Conservation (phyloP, 2,329 filamentous ascomycete species). For the Coleophoma eucalyptorum region DNA sequence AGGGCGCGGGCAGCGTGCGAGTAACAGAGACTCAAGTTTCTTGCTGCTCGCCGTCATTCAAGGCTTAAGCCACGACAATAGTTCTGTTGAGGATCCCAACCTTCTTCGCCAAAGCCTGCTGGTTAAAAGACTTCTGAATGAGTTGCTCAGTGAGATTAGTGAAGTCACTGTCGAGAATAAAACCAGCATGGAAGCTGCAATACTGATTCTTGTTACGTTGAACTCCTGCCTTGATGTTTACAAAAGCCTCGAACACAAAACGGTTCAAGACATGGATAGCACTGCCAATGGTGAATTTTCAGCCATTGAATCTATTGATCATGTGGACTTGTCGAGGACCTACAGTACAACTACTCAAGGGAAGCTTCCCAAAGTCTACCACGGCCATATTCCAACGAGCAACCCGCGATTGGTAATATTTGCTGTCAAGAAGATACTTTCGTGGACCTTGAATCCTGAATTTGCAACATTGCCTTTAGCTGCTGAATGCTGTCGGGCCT, state of each 20-base stretch:
- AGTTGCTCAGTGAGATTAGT: neutral
- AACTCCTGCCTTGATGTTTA: no score
- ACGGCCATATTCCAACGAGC: constrained; percentile 45
- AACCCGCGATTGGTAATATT: constrained; percentile 57
- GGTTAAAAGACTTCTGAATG: neutral
- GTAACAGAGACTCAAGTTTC: neutral
- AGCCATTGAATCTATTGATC: no score
- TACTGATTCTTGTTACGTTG: no score
- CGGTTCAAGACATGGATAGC: constrained; percentile 6
- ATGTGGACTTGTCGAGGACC: no score
- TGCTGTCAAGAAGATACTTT: constrained; percentile 72
- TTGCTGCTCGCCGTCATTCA: neutral
- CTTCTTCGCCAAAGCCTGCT: neutral
- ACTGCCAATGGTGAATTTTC: no score
- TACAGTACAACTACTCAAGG: no score
- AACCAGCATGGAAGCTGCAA: no score
- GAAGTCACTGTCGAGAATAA: no score
- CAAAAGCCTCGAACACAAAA: neutral
- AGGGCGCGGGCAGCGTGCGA: neutral
- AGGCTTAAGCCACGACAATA: neutral
- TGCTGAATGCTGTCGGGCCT: constrained; percentile 49
- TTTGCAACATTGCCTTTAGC: constrained; percentile 39
- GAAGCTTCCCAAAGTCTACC: no score
- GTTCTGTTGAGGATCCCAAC: neutral
- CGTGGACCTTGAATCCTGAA: constrained; percentile 58